Base-by-base conservation (phyloP, 257 asterid species). In the Lycium ferocissimum region DNA sequence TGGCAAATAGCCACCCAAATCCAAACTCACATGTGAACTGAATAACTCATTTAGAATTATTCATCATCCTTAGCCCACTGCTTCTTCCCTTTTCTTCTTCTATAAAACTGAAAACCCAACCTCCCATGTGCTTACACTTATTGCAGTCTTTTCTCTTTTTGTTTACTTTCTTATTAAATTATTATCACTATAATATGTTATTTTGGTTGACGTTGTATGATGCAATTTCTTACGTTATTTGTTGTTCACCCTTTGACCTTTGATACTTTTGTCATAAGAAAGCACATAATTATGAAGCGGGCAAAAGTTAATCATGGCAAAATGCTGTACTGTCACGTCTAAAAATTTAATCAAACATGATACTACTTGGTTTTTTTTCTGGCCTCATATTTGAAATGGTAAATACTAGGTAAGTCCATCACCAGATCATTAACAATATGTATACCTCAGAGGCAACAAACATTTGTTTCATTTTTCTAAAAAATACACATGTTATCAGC, bases 11-110 rank as follows among this genome's bases (percentile, higher is more conserved):
- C 79, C 82, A 58, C 5, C 45, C 45, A 62, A 79, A 85, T 14
- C 79, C 62, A 56, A 14, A 82, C 35, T 83, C 87, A 85, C 89
- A 85, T 85, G 89, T 81, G 88, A 84, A 84, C n/a, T 79, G 70
- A 65, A 86, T 79, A 4, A 56, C 18, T 75, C 43, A 2, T 66
- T 7, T 47, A 47, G 78, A 2, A 35, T 84, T 71, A 63, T 26
- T 75, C 82, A 82, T 35, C 81, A 76, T 70, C 3, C 0, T 47
- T 69, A 1, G 33, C 26, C 65, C 35, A 54, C 83, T 75, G 47
- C 57, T 65, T 83, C 80, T 43, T 43, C 79, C 57, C 79, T 43
- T 71, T 79, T 13, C 59, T 79, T 67, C 83, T 73, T 71, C 84
- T 82, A 84, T 15, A 84, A 38, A 61, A 84, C 58, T 33, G 78